phyloP scores from a whole-genome alignment of 768 basidiomycete species.

The Tephrocybe sp. region DNA sequence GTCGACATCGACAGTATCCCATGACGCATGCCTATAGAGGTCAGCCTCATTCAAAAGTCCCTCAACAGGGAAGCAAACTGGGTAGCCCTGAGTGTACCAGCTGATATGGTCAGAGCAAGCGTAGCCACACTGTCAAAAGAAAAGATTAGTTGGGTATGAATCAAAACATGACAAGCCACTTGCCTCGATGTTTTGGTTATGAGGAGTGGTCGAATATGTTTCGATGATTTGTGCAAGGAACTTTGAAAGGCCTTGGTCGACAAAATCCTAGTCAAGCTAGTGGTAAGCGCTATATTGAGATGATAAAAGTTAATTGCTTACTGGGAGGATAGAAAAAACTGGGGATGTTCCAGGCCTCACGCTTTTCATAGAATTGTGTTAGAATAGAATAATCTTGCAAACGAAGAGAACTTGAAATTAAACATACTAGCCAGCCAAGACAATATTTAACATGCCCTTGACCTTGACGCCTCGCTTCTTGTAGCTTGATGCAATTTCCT shows the following conservation, averaged over 20 bases:
- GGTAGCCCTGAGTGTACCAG: neutral
- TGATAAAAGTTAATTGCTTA: conserved; percentile 10
- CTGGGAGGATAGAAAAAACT: conserved; percentile 33
- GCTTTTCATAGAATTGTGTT: conserved; percentile 28
- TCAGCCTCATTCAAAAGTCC: neutral
- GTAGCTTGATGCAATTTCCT: conserved; percentile 45
- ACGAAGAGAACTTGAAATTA: neutral
- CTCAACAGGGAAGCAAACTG: neutral
- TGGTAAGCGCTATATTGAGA: too few species aligned
- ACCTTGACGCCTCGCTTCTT: conserved; percentile 38
- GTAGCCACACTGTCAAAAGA: neutral
- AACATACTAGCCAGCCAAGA: conserved; percentile 37
- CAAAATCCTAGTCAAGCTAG: conserved; percentile 26
- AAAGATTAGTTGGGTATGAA: neutral
- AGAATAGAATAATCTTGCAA: neutral
- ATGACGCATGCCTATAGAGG: neutral
- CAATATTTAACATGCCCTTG: conserved; percentile 44
- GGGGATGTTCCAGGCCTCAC: conserved; percentile 40
- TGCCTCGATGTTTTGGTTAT: conserved; percentile 39
- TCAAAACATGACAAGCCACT: conserved; percentile 13
- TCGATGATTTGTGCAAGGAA: conserved; percentile 42
- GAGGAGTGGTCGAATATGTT: conserved; percentile 41
- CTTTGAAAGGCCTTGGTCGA: conserved; percentile 33
- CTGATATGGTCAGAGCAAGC: neutral
- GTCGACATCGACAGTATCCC: neutral